Base-by-base conservation (phyloP, 805 yeast species). In the Zygoascus bituminiphila region DNA sequence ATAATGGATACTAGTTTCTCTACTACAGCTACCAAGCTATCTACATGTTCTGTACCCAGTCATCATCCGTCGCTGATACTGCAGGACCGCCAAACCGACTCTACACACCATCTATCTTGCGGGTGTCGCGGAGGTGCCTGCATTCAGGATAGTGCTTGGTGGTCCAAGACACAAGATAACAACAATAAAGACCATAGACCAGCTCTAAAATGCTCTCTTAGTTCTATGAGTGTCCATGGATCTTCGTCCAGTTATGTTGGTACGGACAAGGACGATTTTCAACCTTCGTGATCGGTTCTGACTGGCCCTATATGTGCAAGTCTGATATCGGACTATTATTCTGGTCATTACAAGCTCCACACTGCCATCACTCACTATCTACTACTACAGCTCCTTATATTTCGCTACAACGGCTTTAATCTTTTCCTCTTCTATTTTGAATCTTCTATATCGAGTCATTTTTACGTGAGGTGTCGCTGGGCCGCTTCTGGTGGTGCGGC, bases 31-130 rank as follows among this genome's bases (percentile, higher is more conserved):
- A 47, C 41, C 15, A 29, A 42, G 20, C 51, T 58, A 12, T 56
- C 52, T 8, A 49, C 49, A 14, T n/a, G 17, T 10, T 45, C 45
- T n/a, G 69, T 76, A 8, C 81, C 82, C 15, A 60, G 62, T 33
- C 76, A 75, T 60, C 82, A 76, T 49, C 82, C 82, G 2, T 74
- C 81, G 47, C 64, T 78, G 47, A 75, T 78, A 46, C 76, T 78
- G 63, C 79, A 75, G 60, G 82, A 77, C 61, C 64, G 66, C 48
- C 73, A 72, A 54, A 75, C 79, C 12, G 82, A 78, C 60, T 64
- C 72, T 22, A 65, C 71, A 2, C 73, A 69, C 50, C 72, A 70
- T 29, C 59, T 65, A 47, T 36, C 54, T 10, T 69, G 73, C 52
- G 73, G 73, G 26, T 68, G 73, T 62, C 56, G 67, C 51, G 67